Evolutionary conservation across 129 eudicot species (phyloP).

Genomic region (Helianthus annuus): DNA sequence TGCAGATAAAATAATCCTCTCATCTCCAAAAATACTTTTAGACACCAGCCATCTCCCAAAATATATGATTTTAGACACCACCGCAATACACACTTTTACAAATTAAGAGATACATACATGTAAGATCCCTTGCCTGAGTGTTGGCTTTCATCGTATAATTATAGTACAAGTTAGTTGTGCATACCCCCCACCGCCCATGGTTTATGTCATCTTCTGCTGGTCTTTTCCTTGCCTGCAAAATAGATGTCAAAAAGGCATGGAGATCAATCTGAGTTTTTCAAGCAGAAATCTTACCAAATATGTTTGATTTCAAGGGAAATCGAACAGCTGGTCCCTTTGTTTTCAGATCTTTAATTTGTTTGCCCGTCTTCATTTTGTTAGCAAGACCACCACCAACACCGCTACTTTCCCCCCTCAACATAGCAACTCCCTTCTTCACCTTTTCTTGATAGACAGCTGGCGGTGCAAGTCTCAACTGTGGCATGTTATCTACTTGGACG

Average conservation of each 20-base stretch:
- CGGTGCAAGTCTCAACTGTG: slow-evolving; percentile 90
- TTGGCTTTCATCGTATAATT: background rate
- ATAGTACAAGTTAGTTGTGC: background rate
- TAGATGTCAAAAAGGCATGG: background rate
- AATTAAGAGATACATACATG: background rate
- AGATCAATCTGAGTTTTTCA: background rate
- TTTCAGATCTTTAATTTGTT: slow-evolving; percentile 57
- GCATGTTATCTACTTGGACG: slow-evolving; percentile 62
- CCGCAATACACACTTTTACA: background rate
- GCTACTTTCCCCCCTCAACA: slow-evolving; percentile 49
- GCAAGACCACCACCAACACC: too few relatives aligned
- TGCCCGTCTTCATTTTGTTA: slow-evolving; percentile 29
- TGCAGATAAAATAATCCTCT: too few relatives aligned
- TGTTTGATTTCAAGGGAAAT: slow-evolving; percentile 75
- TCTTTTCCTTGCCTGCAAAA: slow-evolving; percentile 58
- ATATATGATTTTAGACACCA: too few relatives aligned
- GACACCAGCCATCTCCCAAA: background rate
- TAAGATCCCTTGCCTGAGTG: slow-evolving; percentile 2
- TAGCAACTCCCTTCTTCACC: slow-evolving; percentile 66
- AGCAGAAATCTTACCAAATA: slow-evolving; percentile 61
- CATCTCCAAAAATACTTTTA: background rate
- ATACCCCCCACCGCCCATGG: background rate
- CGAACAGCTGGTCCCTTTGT: slow-evolving; percentile 64
- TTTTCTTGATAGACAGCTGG: slow-evolving; percentile 97
- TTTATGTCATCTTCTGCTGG: slow-evolving; percentile 32